These are phyloP conservation scores for Rhytidhysteron rufulum DNA, from an alignment of 2,329 filamentous ascomycete species.

Conservation along the genomic window DNA sequence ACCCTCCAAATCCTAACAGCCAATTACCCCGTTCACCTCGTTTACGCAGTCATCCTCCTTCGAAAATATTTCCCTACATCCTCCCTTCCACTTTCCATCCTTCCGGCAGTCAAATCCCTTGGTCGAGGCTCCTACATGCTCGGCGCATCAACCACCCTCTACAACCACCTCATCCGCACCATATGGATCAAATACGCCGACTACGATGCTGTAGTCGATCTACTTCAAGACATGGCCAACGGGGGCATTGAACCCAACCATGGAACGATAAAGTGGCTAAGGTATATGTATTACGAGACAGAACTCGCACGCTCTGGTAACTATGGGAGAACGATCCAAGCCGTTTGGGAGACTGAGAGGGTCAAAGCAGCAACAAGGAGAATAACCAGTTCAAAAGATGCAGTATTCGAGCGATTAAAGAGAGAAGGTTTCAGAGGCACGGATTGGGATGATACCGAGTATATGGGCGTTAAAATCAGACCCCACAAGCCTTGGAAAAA, in stretches of 20 bases:
- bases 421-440: not conserved
- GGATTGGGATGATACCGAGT: too few species aligned
- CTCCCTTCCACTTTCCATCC: slow-evolving; percentile 55
- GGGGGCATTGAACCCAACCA: slow-evolving; percentile 57
- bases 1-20: slow-evolving; percentile 50
- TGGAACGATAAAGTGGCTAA: slow-evolving; percentile 41
- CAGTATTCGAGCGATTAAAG: slow-evolving; percentile 22
- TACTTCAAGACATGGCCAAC: slow-evolving; percentile 64
- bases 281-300: slow-evolving; percentile 28
- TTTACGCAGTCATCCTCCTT: slow-evolving; percentile 55
- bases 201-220: slow-evolving; percentile 49
- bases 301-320: slow-evolving; percentile 17
- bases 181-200: slow-evolving; percentile 62
- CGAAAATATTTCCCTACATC: slow-evolving; percentile 60
- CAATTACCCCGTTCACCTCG: slow-evolving; percentile 61
- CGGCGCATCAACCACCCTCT: slow-evolving; percentile 66
- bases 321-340: slow-evolving; percentile 21
- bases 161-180: slow-evolving; percentile 61
- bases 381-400: slow-evolving; percentile 26
- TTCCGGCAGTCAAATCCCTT: slow-evolving; percentile 64
- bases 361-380: slow-evolving; percentile 26
- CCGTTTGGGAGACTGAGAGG: slow-evolving; percentile 34
- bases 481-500: too few species aligned
- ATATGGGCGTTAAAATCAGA: too few species aligned
- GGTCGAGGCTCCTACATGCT: slow-evolving; percentile 69